Evolutionary conservation across 441 rosid genomes (phyloP), one percentile per base, ranked within the genome.

Genomic region (Pelargonium citronellum): DNA sequence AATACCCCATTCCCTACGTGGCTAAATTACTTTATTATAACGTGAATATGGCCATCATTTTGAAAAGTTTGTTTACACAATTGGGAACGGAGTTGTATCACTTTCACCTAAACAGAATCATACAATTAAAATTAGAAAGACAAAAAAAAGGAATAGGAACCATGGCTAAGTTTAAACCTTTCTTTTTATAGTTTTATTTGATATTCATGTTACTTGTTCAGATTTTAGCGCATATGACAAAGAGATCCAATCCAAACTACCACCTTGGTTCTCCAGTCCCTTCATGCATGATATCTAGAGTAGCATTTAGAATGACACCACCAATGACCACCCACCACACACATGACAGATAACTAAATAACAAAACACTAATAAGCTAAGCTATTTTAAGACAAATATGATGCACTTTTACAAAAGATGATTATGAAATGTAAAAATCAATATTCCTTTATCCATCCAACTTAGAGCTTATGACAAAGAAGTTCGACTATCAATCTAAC

Each of bases 41-140:
- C 24, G 34, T 60, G n/a, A 60, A 20, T 27, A 60, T 60, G 64
- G 34, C 8, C 20, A 60, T 60, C 6, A 12, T 30, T 20, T 20
- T 60, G 30, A 60, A 60, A 60, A 8, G n/a, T 55, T 1, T 16
- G 19, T 60, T 60, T 44, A 44, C 3, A 5, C 67, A 61, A 43
- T 47, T 30, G 24, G 68, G 16, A 71, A 15, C 27, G 19, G 20
- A 27, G 62, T 63, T 64, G 34, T 12, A 55, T 71, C 68, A 64
- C 73, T 30, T 63, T 64, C 63, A 47, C 37, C 44, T 16, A 34
- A 53, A 47, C 61, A 27, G 3, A 64, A 64, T 27, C 64, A 34
- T 63, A 49, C 22, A 30, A 11, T 47, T 22, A 6, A 62, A 70
- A 64, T 9, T 12, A 44, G 9, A 16, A 0, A 17, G 5, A 57